These are phyloP conservation scores for Baeospora myosura DNA, from an alignment of 1,284 basidiomycete genomes.

Conservation along the genomic window DNA sequence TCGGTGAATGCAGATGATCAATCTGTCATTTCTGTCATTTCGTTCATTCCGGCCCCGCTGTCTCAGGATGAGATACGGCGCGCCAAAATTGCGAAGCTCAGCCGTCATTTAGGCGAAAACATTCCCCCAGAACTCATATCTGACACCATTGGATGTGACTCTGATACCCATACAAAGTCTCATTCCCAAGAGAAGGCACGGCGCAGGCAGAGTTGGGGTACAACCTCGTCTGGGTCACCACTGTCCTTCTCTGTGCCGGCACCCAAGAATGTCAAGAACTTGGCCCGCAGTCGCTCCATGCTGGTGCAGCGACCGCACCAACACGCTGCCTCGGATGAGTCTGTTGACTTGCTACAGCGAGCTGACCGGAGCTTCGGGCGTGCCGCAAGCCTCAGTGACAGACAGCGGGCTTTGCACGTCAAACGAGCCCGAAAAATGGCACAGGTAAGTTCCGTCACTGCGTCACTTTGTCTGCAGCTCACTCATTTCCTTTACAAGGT, in stretches of 20 bases:
- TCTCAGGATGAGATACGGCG: conserved; percentile 21
- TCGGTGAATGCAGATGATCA: not conserved
- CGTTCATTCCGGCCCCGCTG: not conserved
- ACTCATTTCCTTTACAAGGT: conserved; percentile 23
- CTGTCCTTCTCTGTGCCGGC: not conserved
- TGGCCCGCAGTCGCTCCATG: conserved; percentile 17
- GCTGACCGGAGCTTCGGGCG: conserved; percentile 18
- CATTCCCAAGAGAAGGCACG: not conserved
- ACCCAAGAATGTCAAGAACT: conserved; percentile 1
- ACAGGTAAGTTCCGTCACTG: conserved; percentile 29
- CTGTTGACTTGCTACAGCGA: conserved; percentile 14
- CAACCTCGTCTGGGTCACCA: not conserved
- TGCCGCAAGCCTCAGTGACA: conserved; percentile 8
- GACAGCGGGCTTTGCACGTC: conserved; percentile 31
- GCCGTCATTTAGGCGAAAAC: conserved; percentile 32
- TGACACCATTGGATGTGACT: not conserved
- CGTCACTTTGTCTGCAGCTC: conserved; percentile 1
- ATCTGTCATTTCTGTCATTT: not conserved
- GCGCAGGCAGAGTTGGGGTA: not conserved
- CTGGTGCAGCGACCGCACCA: conserved; percentile 8
- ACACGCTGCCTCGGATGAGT: conserved; percentile 3
- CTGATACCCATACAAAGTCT: not conserved
- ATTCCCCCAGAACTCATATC: conserved; percentile 30
- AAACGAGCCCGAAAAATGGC: conserved; percentile 41
- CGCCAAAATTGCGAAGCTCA: conserved; percentile 31